These are phyloP conservation scores for Golubevia pallescens DNA, from an alignment of 1,284 basidiomycete species.

Conservation along the genomic window DNA sequence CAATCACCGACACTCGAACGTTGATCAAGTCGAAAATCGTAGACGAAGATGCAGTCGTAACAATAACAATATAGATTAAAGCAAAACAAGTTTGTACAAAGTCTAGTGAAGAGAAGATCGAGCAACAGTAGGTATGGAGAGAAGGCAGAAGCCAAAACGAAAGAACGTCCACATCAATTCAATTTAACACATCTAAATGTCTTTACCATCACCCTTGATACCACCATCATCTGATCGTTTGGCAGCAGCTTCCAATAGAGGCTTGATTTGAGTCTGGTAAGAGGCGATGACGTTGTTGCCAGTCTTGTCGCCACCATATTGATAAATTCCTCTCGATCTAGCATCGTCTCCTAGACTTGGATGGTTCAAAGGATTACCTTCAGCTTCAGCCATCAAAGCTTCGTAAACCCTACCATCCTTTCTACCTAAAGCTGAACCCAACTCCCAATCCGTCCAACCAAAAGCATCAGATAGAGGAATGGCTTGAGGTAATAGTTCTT, in stretches of 20 bases:
- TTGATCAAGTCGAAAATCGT: no score
- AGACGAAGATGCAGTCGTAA: no score
- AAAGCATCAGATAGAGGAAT: constrained; percentile 48
- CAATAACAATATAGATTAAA: no score
- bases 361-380: constrained; percentile 53
- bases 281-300: constrained; percentile 46
- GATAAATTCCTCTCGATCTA: no score
- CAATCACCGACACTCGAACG: no score
- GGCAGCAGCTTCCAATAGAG: constrained; percentile 31
- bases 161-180: no score
- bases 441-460: constrained; percentile 55
- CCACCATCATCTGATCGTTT: constrained; percentile 17
- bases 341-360: no score
- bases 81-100: no score
- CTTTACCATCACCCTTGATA: constrained; percentile 16
- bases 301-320: constrained; percentile 26
- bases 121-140: no score
- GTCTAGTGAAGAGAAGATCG: no score
- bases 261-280: constrained; percentile 35
- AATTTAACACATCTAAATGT: no score
- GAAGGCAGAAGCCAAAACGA: no score
- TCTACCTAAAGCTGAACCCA: constrained; percentile 37
- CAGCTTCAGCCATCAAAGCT: constrained; percentile 50
- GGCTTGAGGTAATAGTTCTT: constrained; percentile 39
- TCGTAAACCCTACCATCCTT: constrained; percentile 55